Percentiles rank a stretch among this genome's conserved stretches.
Evolutionary conservation across 176 grass and related monocot species (phyloP).

Genomic region (Poa pratensis): DNA sequence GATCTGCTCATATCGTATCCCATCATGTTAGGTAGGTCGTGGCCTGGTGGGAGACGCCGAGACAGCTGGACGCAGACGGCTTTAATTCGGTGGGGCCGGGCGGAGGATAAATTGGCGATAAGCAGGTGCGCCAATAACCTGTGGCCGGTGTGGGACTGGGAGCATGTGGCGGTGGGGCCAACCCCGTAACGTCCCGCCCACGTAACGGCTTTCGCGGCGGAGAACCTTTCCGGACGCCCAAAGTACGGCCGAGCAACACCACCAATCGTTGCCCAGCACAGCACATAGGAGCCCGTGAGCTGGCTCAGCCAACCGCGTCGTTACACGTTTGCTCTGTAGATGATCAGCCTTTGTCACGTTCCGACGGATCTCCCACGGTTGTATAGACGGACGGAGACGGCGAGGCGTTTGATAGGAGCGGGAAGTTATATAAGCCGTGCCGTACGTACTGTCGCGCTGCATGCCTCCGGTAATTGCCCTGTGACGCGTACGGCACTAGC

Average conservation of each 20-base stretch:
- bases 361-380: no score
- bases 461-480: neutral
- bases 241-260: no score
- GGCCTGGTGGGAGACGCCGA: neutral
- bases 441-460: conserved; percentile 21
- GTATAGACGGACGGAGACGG: neutral
- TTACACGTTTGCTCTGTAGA: no score
- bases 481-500: neutral
- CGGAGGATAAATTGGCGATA: conserved; percentile 23
- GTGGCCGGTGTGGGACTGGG: neutral
- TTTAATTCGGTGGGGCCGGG: neutral
- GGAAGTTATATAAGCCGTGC: conserved; percentile 14
- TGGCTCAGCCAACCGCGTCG: no score
- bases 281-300: no score
- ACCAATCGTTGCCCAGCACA: no score
- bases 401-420: conserved; percentile 20
- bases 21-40: neutral
- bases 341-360: no score
- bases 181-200: no score
- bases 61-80: conserved; percentile 17
- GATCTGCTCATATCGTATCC: neutral
- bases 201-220: no score
- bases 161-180: neutral
- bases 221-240: no score
- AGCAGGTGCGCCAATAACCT: neutral